Conservation (phyloP, 1,284 basidiomycete species). For the Athelia psychrophila region DNA sequence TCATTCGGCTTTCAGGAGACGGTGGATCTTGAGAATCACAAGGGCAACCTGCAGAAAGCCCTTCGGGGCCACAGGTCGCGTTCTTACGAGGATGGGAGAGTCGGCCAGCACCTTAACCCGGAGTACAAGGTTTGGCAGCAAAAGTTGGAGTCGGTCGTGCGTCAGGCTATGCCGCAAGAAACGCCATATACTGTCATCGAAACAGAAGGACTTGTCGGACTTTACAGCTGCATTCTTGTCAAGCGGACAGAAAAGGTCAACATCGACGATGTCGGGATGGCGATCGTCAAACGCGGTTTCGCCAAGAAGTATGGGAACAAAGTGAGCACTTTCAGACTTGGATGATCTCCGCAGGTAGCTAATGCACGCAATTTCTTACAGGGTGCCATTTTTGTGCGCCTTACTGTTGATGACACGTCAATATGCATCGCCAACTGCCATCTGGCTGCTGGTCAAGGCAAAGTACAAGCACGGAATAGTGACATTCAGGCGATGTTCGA, state of each 20-base stretch:
- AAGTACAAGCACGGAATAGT: conserved; percentile 79
- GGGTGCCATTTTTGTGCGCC: conserved; percentile 90
- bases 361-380: conserved; percentile 23
- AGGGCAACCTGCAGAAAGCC: conserved; percentile 88
- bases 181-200: conserved; percentile 77
- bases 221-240: conserved; percentile 89
- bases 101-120: conserved; percentile 78
- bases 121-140: conserved; percentile 91
- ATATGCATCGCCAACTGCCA: conserved; percentile 96
- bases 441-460: conserved; percentile 89
- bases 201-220: conserved; percentile 87
- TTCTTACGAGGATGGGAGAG: conserved; percentile 58
- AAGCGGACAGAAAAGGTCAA: conserved; percentile 57
- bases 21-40: conserved; percentile 90
- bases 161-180: conserved; percentile 64
- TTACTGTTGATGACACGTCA: conserved; percentile 89
- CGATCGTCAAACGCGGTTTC: conserved; percentile 89
- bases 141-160: conserved; percentile 70
- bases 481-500: conserved; percentile 87
- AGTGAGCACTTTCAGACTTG: conserved; percentile 35
- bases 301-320: conserved; percentile 95
- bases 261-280: conserved; percentile 72
- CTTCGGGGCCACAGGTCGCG: conserved; percentile 72
- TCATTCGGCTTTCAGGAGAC: conserved; percentile 95
- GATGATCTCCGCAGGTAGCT: no score